phyloP scores from a whole-genome alignment of 305 asterid species.

The Ajuga reptans region DNA sequence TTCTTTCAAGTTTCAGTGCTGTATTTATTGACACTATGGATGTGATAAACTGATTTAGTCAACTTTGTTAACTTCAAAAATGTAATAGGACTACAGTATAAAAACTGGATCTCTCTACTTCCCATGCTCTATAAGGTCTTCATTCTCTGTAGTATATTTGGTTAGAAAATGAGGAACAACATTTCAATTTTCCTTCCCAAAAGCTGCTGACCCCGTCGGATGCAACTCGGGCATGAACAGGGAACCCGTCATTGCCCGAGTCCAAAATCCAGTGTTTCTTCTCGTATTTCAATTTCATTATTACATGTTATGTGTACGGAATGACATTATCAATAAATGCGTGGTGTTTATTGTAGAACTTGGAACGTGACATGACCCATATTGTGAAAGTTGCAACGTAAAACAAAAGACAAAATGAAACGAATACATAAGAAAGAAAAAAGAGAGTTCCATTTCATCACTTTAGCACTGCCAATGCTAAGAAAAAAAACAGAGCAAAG shows the following conservation, averaged over 20 bases:
- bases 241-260: neutral
- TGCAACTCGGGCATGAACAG: neutral
- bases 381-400: too few species aligned
- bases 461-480: constrained; percentile 17
- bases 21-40: neutral
- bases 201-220: neutral
- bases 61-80: neutral
- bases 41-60: neutral
- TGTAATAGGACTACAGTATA: neutral
- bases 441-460: constrained; percentile 11
- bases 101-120: too few species aligned
- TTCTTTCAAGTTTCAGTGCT: neutral
- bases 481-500: constrained; percentile 7
- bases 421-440: neutral
- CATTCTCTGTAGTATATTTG: too few species aligned
- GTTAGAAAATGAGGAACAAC: neutral
- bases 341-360: too few species aligned
- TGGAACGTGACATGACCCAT: too few species aligned
- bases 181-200: neutral
- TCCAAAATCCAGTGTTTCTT: too few species aligned
- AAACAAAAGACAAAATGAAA: too few species aligned
- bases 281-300: too few species aligned
- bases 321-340: too few species aligned
- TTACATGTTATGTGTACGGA: too few species aligned
- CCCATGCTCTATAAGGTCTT: too few species aligned